Conservation (phyloP, 2,329 filamentous ascomycete species). For the Fusarium paranaense region DNA sequence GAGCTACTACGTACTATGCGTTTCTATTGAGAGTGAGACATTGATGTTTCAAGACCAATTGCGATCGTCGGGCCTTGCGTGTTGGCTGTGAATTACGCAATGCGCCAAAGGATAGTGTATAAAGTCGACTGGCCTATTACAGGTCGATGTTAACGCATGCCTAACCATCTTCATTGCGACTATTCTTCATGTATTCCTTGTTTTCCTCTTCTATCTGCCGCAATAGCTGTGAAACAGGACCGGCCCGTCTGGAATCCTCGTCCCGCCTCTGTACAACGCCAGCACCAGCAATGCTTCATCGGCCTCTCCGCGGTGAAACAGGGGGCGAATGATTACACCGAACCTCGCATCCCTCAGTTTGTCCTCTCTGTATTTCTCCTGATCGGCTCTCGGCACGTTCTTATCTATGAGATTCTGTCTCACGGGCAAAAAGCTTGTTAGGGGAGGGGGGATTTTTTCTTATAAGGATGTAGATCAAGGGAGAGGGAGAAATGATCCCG, state of each 20-base stretch:
- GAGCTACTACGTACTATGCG: background rate
- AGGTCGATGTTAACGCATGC: background rate
- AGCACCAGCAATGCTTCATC: background rate
- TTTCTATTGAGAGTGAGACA: background rate
- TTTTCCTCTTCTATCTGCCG: background rate
- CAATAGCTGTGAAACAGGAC: background rate
- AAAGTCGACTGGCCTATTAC: background rate
- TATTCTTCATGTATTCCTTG: background rate
- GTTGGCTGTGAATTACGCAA: background rate
- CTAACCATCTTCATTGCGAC: background rate
- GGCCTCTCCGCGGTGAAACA: background rate
- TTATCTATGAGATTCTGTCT: background rate
- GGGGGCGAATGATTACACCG: background rate
- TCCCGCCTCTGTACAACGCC: background rate
- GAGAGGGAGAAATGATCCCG: background rate
- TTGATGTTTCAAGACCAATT: background rate
- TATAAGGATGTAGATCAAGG: slow-evolving; percentile 3
- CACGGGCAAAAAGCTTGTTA: background rate
- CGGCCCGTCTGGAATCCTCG: background rate
- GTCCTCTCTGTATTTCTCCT: background rate
- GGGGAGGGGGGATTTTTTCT: background rate
- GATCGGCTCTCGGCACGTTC: background rate
- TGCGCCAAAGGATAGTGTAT: background rate
- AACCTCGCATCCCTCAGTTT: background rate
- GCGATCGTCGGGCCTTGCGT: background rate